A percentile compares a stretch with the other conserved stretches of the same genome.
Conservation (phyloP, 768 basidiomycete genomes). For the Phylloporus arenicola region DNA sequence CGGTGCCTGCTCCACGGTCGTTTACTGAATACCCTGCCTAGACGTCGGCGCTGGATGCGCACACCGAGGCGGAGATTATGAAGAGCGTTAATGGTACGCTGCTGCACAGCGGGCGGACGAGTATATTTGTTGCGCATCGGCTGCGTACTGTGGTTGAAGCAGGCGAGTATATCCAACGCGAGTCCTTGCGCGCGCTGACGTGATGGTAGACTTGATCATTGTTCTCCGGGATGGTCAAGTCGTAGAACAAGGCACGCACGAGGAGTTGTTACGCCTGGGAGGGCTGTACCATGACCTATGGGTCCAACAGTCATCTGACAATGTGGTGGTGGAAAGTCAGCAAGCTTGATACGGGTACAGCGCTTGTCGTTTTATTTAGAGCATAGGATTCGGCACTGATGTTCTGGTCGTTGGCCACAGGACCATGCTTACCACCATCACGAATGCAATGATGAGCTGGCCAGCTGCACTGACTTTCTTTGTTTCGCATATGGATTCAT, state of each 20-base stretch:
- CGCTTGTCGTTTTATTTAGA: too few relatives aligned
- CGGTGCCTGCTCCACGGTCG: neutral
- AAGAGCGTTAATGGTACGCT: conserved; percentile 81
- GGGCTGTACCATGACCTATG: conserved; percentile 82
- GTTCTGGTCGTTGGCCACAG: neutral
- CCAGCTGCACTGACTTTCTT: neutral
- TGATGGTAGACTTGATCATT: conserved; percentile 76
- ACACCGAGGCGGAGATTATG: conserved; percentile 95
- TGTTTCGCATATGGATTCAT: neutral
- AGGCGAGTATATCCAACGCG: conserved; percentile 41
- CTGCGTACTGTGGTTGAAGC: conserved; percentile 86
- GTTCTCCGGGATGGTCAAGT: conserved; percentile 89
- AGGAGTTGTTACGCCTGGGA: conserved; percentile 65
- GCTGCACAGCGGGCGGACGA: conserved; percentile 75
- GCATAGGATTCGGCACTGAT: too few relatives aligned
- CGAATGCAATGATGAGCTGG: neutral
- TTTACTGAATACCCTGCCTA: conserved; percentile 26
- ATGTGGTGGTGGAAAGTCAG: conserved; percentile 18
- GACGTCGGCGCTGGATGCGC: conserved; percentile 95
- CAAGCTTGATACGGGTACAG: neutral
- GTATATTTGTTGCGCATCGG: conserved; percentile 95
- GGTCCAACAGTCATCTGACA: conserved; percentile 60
- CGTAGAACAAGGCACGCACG: conserved; percentile 90
- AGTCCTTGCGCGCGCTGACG: neutral
- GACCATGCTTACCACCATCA: neutral